Base-by-base conservation (phyloP, 768 basidiomycete species). In the Bullera alba region DNA sequence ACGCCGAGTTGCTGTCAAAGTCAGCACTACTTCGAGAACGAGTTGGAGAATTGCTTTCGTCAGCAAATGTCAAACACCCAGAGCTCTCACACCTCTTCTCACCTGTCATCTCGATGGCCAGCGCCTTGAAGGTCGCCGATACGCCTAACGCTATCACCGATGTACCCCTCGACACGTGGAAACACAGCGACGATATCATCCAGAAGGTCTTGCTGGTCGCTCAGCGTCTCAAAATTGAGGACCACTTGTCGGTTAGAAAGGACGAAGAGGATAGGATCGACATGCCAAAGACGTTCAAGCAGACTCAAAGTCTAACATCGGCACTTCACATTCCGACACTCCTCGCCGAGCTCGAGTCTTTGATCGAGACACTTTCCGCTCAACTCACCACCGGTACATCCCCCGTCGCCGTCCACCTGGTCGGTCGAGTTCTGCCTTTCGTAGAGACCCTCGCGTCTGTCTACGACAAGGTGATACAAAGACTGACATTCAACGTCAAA, bases 381-480 rank as follows among this genome's bases (percentile, higher is more conserved):
- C 63, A 70, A 17, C 58, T 79, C 60, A 51, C 25, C 29, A 1
- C 22, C 30, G 7, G n/a, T 26, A 30, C 42, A 3, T 53, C 51
- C 1, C 42, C 37, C 0, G 36, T 29, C 7, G 56, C 47, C 15
- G 42, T 52, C 1, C 42, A 54, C 12, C 48, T 61, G 82, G 37
- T 74, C n/a, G 48, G 58, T 1, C 72, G 61, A 75, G 79, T 56
- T n/a, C 57, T 84, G 7, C 89, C 92, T 0, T 95, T 95, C 80
- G 68, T 93, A 21, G 73, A 80, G 2, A 71, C 73, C 21, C 91
- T 88, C 69, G 58, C 79, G 7, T 61, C 74, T 17, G 76, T 89
- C 14, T 79, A 78, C 21, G 73, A 78, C 26, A 77, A 77, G 34
- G 80, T 86, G 46, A 71, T 93, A n/a, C 57, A 71, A 2, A 70